A percentile compares a stretch with the other conserved stretches of the same genome.
phyloP scores from a whole-genome alignment of 306 rosid species.

The Vigna angularis region DNA sequence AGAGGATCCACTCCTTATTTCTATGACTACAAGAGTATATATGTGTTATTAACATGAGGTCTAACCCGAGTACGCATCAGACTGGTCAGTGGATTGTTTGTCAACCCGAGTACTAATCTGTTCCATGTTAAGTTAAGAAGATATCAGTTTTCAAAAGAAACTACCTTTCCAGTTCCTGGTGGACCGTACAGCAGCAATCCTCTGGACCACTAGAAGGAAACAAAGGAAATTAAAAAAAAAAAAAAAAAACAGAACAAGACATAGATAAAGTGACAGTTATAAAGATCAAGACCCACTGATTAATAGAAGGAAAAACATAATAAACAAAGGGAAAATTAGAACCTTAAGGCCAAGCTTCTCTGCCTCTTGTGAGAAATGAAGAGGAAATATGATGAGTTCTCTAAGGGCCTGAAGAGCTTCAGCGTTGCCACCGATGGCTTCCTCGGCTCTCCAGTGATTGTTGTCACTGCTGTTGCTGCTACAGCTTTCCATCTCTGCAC shows the following conservation, averaged over 20 bases:
- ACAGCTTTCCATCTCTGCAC: slow-evolving; percentile 34
- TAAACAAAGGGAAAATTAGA: slow-evolving; percentile 1
- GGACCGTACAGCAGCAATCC: slow-evolving; percentile 91
- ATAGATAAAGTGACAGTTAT: neutral
- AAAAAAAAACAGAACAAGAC: neutral
- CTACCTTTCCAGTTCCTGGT: slow-evolving; percentile 95
- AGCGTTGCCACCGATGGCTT: slow-evolving; percentile 74
- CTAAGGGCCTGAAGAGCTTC: slow-evolving; percentile 78
- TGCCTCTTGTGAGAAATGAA: slow-evolving; percentile 61
- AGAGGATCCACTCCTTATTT: too few species aligned
- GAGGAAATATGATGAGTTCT: slow-evolving; percentile 78
- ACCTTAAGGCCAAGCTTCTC: slow-evolving; percentile 75
- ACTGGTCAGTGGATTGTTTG: neutral
- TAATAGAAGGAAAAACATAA: neutral
- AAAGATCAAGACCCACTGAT: slow-evolving; percentile 2
- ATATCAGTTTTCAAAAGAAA: neutral
- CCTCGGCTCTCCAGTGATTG: slow-evolving; percentile 71
- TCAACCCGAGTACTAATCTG: neutral
- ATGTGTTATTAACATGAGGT: neutral
- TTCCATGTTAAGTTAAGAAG: slow-evolving; percentile 2
- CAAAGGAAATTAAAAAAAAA: neutral
- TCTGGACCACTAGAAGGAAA: slow-evolving; percentile 78
- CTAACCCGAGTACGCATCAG: neutral
- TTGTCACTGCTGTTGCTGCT: neutral
- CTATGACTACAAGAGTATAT: too few species aligned